Evolutionary conservation across 495 filamentous ascomycete species (phyloP), one percentile per base, ranked within the genome.

Genomic region (Penicillium chermesinum): DNA sequence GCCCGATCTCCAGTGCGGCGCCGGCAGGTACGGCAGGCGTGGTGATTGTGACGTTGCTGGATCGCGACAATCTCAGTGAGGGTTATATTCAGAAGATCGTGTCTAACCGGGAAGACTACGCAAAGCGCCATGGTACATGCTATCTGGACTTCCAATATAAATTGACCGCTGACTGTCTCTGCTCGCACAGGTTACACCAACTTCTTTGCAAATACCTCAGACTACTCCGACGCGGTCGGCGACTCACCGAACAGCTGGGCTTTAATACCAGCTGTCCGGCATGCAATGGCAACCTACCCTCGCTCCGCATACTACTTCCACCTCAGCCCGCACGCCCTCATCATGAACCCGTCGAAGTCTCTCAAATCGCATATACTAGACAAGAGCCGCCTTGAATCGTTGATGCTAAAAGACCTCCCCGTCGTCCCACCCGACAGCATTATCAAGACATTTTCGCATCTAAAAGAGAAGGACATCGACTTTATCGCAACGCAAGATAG

Each of bases 381-480:
- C 14, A 71, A 79, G 22, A 67, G 70, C 50, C 76, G 67, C 32
- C 77, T 99, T 22, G 85, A 91, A 58, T 73, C 70, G n/a, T 52
- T 88, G 46, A 96, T 96, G 88, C 76, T 88, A 46, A 84, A 84
- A 61, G 86, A 95, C 62, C 71, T 82, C 27, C 83, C 94, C 3
- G 80, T 99, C 18, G 94, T 99, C 1, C 94, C 90, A 8, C 91
- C 94, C 0, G 88, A 95, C 57, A 93, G 87, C 71, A 88, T 99
- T 46, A 97, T 99, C 69, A 91, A 86, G 73, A 99, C 94, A 1
- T 96, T 95, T 58, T 66, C 78, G 2, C 86, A 95, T 64, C 76
- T 94, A 2, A 80, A 79, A 39, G 80, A 82, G 34, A 76, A 88
- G 25, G 76, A 88, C 33, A 79, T 96, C 22, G 89, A 96, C 48